Conservation (phyloP, 805 yeast genomes). For the Candida krabiensis region DNA sequence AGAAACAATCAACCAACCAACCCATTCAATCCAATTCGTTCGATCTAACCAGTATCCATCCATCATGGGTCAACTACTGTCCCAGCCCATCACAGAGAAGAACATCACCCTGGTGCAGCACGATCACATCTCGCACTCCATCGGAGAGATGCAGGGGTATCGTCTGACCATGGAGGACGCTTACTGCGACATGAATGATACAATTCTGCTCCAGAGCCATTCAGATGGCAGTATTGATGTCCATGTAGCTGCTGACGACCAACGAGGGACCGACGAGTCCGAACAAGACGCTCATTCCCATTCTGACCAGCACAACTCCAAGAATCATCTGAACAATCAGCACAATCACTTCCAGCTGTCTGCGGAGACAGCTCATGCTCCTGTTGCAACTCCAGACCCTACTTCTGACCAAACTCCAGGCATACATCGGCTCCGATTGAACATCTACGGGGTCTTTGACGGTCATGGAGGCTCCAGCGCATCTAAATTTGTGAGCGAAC, state of each 20-base stretch:
- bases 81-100: constrained; percentile 74
- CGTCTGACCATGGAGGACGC: constrained; percentile 77
- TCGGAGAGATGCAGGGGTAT: constrained; percentile 81
- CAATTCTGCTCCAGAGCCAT: constrained; percentile 20
- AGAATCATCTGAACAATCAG: neutral
- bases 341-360: neutral
- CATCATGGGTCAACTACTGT: constrained; percentile 69
- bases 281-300: neutral
- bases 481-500: constrained; percentile 51
- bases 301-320: neutral
- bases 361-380: neutral
- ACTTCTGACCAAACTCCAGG: neutral
- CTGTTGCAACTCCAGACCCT: neutral
- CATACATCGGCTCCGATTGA: constrained; percentile 18
- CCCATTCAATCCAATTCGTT: no score
- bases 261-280: neutral
- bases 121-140: constrained; percentile 51
- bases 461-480: constrained; percentile 79
- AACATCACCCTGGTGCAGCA: constrained; percentile 48
- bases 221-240: neutral
- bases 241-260: neutral
- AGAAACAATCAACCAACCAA: no score
- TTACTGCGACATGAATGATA: constrained; percentile 46
- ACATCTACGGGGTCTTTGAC: constrained; percentile 72
- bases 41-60: no score